phyloP scores from a whole-genome alignment of 1,139 yeast species.

The Taphrina flavorubra region DNA sequence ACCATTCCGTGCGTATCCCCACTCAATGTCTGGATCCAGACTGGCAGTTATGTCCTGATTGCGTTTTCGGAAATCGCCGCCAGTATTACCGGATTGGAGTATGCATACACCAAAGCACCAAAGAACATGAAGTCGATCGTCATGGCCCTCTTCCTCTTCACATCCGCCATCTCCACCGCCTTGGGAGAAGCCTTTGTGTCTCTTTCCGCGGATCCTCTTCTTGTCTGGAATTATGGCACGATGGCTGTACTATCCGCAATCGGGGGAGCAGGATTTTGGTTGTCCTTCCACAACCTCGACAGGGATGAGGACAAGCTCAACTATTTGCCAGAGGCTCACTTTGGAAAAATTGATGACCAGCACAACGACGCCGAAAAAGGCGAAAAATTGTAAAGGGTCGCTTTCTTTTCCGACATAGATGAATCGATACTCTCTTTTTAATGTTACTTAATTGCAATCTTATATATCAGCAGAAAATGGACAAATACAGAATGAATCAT shows the following conservation, averaged over 20 bases:
- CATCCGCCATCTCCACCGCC: conserved; percentile 72
- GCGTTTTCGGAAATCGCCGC: conserved; percentile 70
- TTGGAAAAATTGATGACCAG: conserved; percentile 24
- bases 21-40: conserved; percentile 66
- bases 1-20: conserved; percentile 49
- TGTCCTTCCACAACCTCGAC: conserved; percentile 64
- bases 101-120: conserved; percentile 75
- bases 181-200: conserved; percentile 74
- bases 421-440: too few species aligned
- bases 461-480: too few species aligned
- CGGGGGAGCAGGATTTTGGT: conserved; percentile 69
- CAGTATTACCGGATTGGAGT: conserved; percentile 66
- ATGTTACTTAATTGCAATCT: too few species aligned
- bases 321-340: conserved; percentile 34
- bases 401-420: too few species aligned
- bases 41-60: conserved; percentile 67
- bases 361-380: conserved; percentile 19
- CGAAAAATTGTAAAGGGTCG: too few species aligned
- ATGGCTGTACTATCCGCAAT: conserved; percentile 64
- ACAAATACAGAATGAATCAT: too few species aligned
- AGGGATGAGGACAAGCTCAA: conserved; percentile 66
- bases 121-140: conserved; percentile 68
- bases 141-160: conserved; percentile 66
- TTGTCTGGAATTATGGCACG: conserved; percentile 70
- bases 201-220: conserved; percentile 69